phyloP scores from a whole-genome alignment of 768 basidiomycete genomes.

The Auriscalpium vulgare region DNA sequence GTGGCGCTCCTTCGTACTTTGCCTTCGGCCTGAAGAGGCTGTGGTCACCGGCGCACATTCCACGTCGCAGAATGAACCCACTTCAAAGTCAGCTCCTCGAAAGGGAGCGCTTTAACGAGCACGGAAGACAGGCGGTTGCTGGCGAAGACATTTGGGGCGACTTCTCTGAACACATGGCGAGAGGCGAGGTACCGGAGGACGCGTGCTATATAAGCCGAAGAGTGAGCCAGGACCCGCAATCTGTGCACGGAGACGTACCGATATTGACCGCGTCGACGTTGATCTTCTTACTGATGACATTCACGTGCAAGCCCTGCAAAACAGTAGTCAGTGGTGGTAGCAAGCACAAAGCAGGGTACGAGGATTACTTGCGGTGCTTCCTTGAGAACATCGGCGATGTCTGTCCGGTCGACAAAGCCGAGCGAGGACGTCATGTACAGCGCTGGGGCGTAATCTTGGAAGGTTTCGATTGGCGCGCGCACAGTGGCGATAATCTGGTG shows the following conservation, averaged over 20 bases:
- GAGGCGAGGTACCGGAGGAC: slow-evolving; percentile 31
- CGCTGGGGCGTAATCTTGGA: background rate
- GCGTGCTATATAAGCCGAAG: slow-evolving; percentile 20
- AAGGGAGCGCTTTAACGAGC: slow-evolving; percentile 24
- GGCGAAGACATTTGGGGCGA: slow-evolving; percentile 30
- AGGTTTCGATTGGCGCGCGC: background rate
- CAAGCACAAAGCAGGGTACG: background rate
- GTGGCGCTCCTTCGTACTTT: slow-evolving; percentile 12
- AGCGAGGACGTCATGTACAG: slow-evolving; percentile 1
- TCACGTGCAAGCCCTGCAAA: slow-evolving; percentile 4
- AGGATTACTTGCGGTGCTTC: background rate
- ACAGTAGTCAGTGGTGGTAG: background rate
- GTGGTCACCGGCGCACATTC: no score
- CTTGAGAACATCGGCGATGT: slow-evolving; percentile 3
- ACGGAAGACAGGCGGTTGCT: slow-evolving; percentile 30
- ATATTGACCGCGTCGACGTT: background rate
- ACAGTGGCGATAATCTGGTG: slow-evolving; percentile 3
- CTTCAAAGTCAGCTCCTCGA: slow-evolving; percentile 12
- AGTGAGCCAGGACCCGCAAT: background rate
- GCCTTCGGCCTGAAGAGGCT: background rate
- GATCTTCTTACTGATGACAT: slow-evolving; percentile 1
- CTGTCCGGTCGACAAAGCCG: background rate
- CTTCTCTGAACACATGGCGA: slow-evolving; percentile 31
- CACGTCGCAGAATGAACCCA: background rate
- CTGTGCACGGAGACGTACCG: background rate